These are phyloP conservation scores for Luvunga scandens DNA, from an alignment of 345 rosid genomes.

Conservation along the genomic window DNA sequence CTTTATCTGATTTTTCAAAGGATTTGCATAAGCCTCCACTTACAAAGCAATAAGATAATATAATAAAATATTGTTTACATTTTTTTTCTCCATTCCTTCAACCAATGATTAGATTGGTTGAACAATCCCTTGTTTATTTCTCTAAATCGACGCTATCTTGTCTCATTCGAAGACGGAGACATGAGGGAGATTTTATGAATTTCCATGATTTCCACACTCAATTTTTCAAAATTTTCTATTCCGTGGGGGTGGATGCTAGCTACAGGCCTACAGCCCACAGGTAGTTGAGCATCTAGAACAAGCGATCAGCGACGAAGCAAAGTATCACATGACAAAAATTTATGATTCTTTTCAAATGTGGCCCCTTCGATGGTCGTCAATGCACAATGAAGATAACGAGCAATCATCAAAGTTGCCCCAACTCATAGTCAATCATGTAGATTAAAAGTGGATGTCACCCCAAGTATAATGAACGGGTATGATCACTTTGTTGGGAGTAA, in stretches of 20 bases:
- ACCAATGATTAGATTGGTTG: conserved; percentile 14
- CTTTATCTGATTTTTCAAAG: conserved; percentile 11
- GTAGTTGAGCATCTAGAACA: background rate
- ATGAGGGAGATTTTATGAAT: background rate
- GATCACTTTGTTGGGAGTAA: conserved; percentile 7
- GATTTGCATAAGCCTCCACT: background rate
- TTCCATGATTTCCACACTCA: background rate
- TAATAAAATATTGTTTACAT: background rate
- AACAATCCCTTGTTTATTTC: conserved; percentile 11
- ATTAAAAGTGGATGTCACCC: conserved; percentile 8
- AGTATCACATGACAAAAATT: background rate
- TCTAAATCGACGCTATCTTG: conserved; percentile 12
- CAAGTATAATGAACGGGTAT: background rate
- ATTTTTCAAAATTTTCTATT: background rate
- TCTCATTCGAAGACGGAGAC: conserved; percentile 23
- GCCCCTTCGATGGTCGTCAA: background rate
- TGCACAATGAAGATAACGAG: background rate
- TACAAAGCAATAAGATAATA: background rate
- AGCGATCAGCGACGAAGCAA: background rate
- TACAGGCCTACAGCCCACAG: background rate
- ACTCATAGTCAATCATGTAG: conserved; percentile 4
- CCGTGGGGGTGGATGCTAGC: background rate
- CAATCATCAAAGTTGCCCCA: conserved; percentile 20
- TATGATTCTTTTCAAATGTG: conserved; percentile 5
- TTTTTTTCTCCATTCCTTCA: background rate